Base-by-base conservation (phyloP, 2,329 filamentous ascomycete genomes). In the Aphanocladium album region DNA sequence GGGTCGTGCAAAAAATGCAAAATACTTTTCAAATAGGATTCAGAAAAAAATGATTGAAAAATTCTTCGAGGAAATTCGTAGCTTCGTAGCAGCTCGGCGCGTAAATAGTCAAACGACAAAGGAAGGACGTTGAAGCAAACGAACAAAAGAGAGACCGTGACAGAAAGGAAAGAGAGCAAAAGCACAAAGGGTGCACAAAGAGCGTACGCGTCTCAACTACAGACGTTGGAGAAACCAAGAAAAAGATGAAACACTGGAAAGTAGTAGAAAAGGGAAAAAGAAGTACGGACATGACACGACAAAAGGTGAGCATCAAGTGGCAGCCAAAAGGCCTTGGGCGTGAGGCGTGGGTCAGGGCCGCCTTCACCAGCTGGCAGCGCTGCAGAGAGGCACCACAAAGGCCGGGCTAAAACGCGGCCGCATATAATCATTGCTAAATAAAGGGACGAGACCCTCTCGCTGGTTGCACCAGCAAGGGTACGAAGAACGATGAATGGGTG, bases 11-110 rank as follows among this genome's bases (percentile, higher is more conserved):
- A 35, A 35, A 35, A n/a, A n/a, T 35, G 6, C 12, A 6, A 12
- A 35, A 35, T 35, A n/a, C 30, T 43, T 7, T 43, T 16, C 17
- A 17, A 43, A 21, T 21, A 21, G n/a, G n/a, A n/a, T n/a, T 47
- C 7, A 23, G n/a, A n/a, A 21, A 23, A 51, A 16, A 12, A 35
- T 17, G 14, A n/a, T 30, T 12, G 23, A 33, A 60, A 63, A 65
- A 67, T 68, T 47, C 53, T 56, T 53, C 46, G 46, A 14, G 30
- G 45, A 19, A 54, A 30, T 46, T 47, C 57, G 61, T 62, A 55
- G 27, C 52, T 57, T 30, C 53, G 52, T 65, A 57, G 37, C n/a
- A 39, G 30, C 23, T 8, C 12, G 27, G 21, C 19, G 27, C n/a
- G 39, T 37, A 35, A 14, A 53, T 37, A 19, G 19, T 47, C 41